Conservation (phyloP, 441 rosid species). For the Adansonia rubrostipa region DNA sequence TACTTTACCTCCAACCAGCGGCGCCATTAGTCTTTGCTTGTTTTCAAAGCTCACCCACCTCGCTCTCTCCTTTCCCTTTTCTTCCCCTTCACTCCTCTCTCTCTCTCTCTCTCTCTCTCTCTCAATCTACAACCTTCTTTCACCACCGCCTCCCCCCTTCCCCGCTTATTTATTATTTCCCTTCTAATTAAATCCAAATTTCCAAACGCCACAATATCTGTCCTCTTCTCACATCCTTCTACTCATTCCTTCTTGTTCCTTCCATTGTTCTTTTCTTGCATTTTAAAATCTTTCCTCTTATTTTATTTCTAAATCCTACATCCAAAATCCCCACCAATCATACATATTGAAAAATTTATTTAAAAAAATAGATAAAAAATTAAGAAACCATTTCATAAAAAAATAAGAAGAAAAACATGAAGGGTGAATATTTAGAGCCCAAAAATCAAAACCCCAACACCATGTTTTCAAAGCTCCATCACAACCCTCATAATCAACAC, state of each 20-base stretch:
- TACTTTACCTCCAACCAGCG: slow-evolving; percentile 37
- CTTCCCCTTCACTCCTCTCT: background rate
- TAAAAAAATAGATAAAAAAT: background rate
- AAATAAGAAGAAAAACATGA: slow-evolving; percentile 41
- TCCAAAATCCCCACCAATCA: too few relatives aligned
- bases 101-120: background rate
- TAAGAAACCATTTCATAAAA: background rate
- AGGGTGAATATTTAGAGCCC: slow-evolving; percentile 60
- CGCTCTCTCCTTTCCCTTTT: background rate
- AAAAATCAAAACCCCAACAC: slow-evolving; percentile 26
- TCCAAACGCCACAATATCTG: background rate
- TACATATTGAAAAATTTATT: too few relatives aligned
- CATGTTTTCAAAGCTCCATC: slow-evolving; percentile 47
- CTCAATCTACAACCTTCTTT: background rate
- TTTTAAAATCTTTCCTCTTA: too few relatives aligned
- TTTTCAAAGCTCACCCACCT: slow-evolving; percentile 50
- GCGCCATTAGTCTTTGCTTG: slow-evolving; percentile 50
- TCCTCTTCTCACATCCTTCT: background rate
- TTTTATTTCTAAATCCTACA: too few relatives aligned
- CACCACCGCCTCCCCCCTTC: background rate
- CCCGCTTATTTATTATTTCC: background rate
- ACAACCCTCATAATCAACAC: slow-evolving; percentile 30
- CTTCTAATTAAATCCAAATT: slow-evolving; percentile 4
- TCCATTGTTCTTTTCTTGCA: background rate
- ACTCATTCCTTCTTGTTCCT: background rate